Conservation (phyloP, 208 protist species). For the Angomonas ambiguus region DNA sequence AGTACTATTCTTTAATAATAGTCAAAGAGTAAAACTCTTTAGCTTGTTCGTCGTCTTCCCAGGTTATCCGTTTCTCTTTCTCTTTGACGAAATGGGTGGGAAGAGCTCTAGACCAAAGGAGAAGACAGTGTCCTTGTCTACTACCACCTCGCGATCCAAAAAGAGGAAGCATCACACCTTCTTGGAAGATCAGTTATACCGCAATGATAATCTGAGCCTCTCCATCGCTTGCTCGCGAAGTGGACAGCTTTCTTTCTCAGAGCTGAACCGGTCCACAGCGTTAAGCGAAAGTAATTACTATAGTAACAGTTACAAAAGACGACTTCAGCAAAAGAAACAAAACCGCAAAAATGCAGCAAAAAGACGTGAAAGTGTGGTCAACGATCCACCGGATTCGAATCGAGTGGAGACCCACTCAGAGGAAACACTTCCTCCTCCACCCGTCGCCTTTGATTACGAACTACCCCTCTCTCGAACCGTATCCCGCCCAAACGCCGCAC, state of each 20-base stretch:
- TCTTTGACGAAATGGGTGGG: not conserved
- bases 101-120: not conserved
- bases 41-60: not conserved
- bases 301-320: conserved; percentile 2
- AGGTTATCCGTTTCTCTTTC: not conserved
- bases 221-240: not conserved
- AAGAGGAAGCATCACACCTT: not conserved
- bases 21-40: not conserved
- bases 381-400: not conserved
- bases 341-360: not conserved
- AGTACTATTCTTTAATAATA: not conserved
- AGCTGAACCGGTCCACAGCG: not conserved
- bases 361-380: not conserved
- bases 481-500: not conserved
- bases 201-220: not conserved
- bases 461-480: not conserved
- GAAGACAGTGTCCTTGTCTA: not conserved
- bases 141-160: not conserved
- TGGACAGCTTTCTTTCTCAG: not conserved
- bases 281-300: not conserved
- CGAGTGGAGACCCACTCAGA: not conserved
- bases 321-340: not conserved
- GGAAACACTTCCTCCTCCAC: not conserved
- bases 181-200: not conserved
- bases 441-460: not conserved